Evolutionary conservation across 106 monocot genomes (phyloP).

Genomic region (Alisma plantagoaquatica): DNA sequence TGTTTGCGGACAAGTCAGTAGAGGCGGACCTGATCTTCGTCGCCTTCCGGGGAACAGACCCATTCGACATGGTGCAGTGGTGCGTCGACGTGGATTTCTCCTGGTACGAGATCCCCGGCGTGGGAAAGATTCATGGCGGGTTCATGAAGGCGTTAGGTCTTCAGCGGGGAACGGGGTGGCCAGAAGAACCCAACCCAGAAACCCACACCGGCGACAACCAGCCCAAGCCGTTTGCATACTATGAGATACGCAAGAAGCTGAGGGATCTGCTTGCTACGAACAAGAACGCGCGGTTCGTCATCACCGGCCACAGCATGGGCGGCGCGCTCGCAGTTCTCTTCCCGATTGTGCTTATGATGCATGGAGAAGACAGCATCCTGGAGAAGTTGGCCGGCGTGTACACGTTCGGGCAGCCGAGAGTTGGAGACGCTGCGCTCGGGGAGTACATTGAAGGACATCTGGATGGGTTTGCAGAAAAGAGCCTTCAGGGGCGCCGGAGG

Average conservation of each 20-base stretch:
- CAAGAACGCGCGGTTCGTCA: slow-evolving; percentile 27
- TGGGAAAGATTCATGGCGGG: slow-evolving; percentile 30
- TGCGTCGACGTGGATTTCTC: slow-evolving; percentile 35
- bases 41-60: slow-evolving; percentile 37
- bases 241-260: slow-evolving; percentile 20
- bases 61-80: slow-evolving; percentile 35
- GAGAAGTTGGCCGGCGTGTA: slow-evolving; percentile 20
- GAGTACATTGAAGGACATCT: no score
- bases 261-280: slow-evolving; percentile 14
- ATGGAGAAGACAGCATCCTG: slow-evolving; percentile 23
- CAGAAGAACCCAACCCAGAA: neutral
- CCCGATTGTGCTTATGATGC: slow-evolving; percentile 22
- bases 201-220: no score
- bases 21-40: slow-evolving; percentile 25
- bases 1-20: slow-evolving; percentile 26
- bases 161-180: slow-evolving; percentile 4
- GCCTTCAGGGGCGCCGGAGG: neutral
- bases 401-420: slow-evolving; percentile 41
- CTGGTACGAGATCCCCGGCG: slow-evolving; percentile 21
- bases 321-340: slow-evolving; percentile 37
- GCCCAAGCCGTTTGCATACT: slow-evolving; percentile 28
- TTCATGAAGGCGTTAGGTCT: slow-evolving; percentile 37
- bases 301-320: slow-evolving; percentile 46
- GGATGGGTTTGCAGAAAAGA: neutral
- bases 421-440: slow-evolving; percentile 26